These are phyloP conservation scores for Boletus semigastroideus DNA, from an alignment of 1,284 basidiomycete species.

Conservation along the genomic window DNA sequence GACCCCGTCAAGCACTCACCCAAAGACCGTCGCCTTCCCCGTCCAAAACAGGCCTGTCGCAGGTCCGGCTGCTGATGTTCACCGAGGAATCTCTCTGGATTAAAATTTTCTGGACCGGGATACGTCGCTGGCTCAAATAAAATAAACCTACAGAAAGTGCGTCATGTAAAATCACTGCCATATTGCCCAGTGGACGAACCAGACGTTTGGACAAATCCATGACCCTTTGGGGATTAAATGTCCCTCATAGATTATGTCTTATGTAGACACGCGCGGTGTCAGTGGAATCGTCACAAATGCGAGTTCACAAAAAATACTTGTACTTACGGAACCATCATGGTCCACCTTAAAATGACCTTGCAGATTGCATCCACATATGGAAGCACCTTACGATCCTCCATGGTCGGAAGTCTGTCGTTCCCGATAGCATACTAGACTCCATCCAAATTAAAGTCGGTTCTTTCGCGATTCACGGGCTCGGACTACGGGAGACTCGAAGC, in stretches of 20 bases:
- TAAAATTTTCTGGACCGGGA: neutral
- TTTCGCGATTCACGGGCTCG: too few relatives aligned
- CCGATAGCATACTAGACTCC: too few relatives aligned
- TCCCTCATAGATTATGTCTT: neutral
- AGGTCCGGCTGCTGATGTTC: neutral
- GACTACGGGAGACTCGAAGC: too few relatives aligned
- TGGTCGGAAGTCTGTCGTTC: neutral
- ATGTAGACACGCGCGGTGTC: neutral
- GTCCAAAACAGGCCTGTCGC: constrained; percentile 2
- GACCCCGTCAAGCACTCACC: constrained; percentile 11
- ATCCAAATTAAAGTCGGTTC: too few relatives aligned
- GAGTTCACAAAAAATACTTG: too few relatives aligned
- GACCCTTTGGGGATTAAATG: neutral
- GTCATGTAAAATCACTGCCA: too few relatives aligned
- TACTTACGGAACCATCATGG: neutral
- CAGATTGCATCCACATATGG: neutral
- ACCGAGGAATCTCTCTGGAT: neutral
- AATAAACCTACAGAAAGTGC: neutral
- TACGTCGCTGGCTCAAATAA: neutral
- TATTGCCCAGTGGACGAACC: neutral
- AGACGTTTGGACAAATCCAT: neutral
- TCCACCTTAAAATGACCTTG: neutral
- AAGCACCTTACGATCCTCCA: neutral
- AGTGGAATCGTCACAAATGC: too few relatives aligned
- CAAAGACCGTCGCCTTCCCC: constrained; percentile 7